phyloP scores from a whole-genome alignment of 768 basidiomycete species.

The Mycena sanguinolenta region DNA sequence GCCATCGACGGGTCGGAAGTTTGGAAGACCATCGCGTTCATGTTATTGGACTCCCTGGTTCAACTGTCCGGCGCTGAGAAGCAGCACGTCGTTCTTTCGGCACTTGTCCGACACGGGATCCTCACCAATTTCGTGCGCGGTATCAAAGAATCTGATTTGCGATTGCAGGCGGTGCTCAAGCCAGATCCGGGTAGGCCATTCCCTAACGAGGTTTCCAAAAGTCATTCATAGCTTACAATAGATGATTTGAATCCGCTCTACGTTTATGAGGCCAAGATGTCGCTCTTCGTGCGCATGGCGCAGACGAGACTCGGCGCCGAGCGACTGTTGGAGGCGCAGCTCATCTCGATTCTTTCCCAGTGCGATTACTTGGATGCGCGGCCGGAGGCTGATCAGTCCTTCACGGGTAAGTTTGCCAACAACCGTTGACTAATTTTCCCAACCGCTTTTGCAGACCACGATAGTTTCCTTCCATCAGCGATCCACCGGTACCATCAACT shows the following conservation, averaged over 20 bases:
- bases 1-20: conserved; percentile 96
- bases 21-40: conserved; percentile 96
- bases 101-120: conserved; percentile 80
- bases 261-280: conserved; percentile 96
- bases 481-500: conserved; percentile 93
- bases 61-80: conserved; percentile 79
- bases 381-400: conserved; percentile 86
- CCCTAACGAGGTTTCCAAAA: neutral
- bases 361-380: conserved; percentile 91
- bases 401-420: conserved; percentile 70
- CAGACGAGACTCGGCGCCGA: conserved; percentile 90
- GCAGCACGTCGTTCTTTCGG: conserved; percentile 70
- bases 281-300: conserved; percentile 86
- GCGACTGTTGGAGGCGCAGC: conserved; percentile 80
- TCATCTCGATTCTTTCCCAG: conserved; percentile 80
- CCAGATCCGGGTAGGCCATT: conserved; percentile 84
- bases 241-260: conserved; percentile 93
- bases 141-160: conserved; percentile 84
- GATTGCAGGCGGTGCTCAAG: conserved; percentile 81
- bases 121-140: conserved; percentile 85
- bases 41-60: conserved; percentile 86
- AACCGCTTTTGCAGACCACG: conserved; percentile 68
- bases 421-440: conserved; percentile 2
- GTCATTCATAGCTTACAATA: conserved; percentile 45
- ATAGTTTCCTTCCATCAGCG: conserved; percentile 90